Evolutionary conservation across 2,329 filamentous ascomycete species (phyloP).

Genomic region (Colletotrichum tamarilloi): DNA sequence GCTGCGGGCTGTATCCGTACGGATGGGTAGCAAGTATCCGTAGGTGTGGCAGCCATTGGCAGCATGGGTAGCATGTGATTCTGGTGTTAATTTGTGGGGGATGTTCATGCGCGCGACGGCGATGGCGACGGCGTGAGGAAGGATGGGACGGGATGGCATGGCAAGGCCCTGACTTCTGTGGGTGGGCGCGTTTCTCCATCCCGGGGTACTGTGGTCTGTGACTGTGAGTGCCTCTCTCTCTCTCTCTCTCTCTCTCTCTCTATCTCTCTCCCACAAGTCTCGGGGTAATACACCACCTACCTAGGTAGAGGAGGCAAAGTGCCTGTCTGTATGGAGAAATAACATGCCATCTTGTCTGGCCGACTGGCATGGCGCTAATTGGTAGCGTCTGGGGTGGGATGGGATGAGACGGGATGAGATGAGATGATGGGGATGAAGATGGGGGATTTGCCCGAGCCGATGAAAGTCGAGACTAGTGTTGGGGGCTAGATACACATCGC

Average conservation of each 20-base stretch:
- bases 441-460: slow-evolving; percentile 11
- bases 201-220: neutral
- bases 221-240: neutral
- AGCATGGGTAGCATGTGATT: slow-evolving; percentile 32
- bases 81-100: slow-evolving; percentile 26
- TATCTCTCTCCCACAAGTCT: neutral
- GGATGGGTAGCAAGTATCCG: too few relatives aligned
- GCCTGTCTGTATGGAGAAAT: neutral
- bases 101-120: slow-evolving; percentile 29
- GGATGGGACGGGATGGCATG: slow-evolving; percentile 3
- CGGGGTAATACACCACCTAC: too few relatives aligned
- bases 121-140: slow-evolving; percentile 1
- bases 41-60: neutral
- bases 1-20: too few relatives aligned
- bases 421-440: slow-evolving; percentile 12
- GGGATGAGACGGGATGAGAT: slow-evolving; percentile 11
- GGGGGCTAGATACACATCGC: neutral
- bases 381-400: neutral
- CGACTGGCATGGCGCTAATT: neutral
- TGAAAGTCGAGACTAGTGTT: neutral
- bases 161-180: neutral
- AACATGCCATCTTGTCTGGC: neutral
- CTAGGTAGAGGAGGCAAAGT: neutral
- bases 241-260: neutral
- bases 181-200: neutral